phyloP scores from a whole-genome alignment of 192 early-diverging fungal species.

The Mortierella hygrophila region DNA sequence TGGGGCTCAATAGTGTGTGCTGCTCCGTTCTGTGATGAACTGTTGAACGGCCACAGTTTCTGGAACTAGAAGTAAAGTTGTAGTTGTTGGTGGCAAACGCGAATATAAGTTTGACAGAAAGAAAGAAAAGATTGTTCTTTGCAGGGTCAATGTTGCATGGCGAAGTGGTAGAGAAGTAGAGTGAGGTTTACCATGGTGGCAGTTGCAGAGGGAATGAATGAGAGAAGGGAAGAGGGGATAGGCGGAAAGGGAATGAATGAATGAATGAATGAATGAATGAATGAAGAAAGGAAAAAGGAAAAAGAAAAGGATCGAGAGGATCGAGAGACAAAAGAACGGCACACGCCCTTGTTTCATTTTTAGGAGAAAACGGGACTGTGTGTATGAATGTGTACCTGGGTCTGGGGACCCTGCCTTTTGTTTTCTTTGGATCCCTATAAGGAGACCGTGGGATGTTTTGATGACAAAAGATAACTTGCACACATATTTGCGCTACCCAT shows the following conservation, averaged over 20 bases:
- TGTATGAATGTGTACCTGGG: not conserved
- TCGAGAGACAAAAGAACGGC: not conserved
- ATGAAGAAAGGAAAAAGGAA: not conserved
- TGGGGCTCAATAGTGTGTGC: slow-evolving; percentile 7
- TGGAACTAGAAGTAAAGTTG: slow-evolving; percentile 30
- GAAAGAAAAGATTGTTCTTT: not conserved
- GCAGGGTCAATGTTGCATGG: not conserved
- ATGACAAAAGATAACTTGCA: too few species aligned
- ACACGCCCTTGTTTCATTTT: not conserved
- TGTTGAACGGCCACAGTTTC: slow-evolving; percentile 52
- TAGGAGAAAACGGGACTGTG: not conserved
- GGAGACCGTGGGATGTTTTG: too few species aligned
- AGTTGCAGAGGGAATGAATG: not conserved
- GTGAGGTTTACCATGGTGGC: slow-evolving; percentile 21
- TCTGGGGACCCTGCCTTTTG: not conserved
- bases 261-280: not conserved
- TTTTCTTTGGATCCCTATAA: not conserved
- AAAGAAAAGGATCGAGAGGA: not conserved
- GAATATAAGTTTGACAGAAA: not conserved
- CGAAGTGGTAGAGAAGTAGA: not conserved
- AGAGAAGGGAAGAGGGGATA: not conserved
- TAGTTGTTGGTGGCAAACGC: not conserved
- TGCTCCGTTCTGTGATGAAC: slow-evolving; percentile 11
- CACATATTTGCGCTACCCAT: too few species aligned
- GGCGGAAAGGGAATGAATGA: not conserved